A percentile compares a stretch with the other conserved stretches of the same genome.
Conservation (phyloP, 2,329 filamentous ascomycete genomes). For the Ophiobolus disseminans region DNA sequence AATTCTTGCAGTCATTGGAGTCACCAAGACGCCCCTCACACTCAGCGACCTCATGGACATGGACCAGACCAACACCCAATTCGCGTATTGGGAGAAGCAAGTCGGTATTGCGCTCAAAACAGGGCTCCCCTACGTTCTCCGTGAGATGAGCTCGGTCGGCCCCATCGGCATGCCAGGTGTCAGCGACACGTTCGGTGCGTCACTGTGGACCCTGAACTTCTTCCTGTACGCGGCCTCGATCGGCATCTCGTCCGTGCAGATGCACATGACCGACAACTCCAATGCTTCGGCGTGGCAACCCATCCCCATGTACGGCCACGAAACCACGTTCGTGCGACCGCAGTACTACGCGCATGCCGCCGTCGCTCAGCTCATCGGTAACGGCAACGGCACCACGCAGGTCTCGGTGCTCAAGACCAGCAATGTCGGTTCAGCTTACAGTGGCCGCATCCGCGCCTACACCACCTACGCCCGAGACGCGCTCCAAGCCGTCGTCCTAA, state of each 20-base stretch:
- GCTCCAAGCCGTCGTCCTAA: slow-evolving; percentile 54
- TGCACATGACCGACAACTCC: slow-evolving; percentile 64
- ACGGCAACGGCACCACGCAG: slow-evolving; percentile 55
- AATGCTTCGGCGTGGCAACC: slow-evolving; percentile 61
- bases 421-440: slow-evolving; percentile 46
- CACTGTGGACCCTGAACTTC: slow-evolving; percentile 62
- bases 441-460: slow-evolving; percentile 54
- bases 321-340: slow-evolving; percentile 56
- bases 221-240: slow-evolving; percentile 58
- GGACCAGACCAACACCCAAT: slow-evolving; percentile 56
- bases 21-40: slow-evolving; percentile 54
- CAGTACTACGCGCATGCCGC: slow-evolving; percentile 61
- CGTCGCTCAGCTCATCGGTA: slow-evolving; percentile 58
- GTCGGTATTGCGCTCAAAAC: slow-evolving; percentile 52
- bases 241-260: slow-evolving; percentile 57
- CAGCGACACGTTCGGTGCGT: slow-evolving; percentile 58
- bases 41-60: slow-evolving; percentile 56
- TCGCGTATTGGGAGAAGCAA: slow-evolving; percentile 56
- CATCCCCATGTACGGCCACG: slow-evolving; percentile 47
- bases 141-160: slow-evolving; percentile 61
- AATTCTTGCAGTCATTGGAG: slow-evolving; percentile 51
- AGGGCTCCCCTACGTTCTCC: slow-evolving; percentile 56
- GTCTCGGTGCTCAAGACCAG: slow-evolving; percentile 47
- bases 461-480: slow-evolving; percentile 53
- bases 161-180: slow-evolving; percentile 57